phyloP scores from a whole-genome alignment of 495 filamentous ascomycete species.

The Elasticomyces elasticus region DNA sequence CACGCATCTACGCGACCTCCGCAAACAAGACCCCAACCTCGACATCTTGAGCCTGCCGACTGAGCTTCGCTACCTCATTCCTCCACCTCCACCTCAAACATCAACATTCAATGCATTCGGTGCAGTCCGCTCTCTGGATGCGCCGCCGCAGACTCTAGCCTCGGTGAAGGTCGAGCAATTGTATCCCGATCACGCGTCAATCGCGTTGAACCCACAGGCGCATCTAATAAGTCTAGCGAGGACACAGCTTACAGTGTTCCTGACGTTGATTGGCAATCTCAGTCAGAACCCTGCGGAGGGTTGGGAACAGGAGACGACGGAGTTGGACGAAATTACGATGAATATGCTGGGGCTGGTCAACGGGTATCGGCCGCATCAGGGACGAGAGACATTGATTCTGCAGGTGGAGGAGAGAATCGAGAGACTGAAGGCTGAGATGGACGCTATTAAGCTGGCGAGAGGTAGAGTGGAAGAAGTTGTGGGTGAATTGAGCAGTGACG shows the following conservation, averaged over 20 bases:
- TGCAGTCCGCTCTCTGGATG: constrained; percentile 57
- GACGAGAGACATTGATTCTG: constrained; percentile 75
- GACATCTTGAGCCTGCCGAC: constrained; percentile 53
- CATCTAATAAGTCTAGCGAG: constrained; percentile 72
- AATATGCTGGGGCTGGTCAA: constrained; percentile 90
- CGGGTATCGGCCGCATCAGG: constrained; percentile 91
- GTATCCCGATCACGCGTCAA: constrained; percentile 19
- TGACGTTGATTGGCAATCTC: constrained; percentile 67
- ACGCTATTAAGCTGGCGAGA: constrained; percentile 60
- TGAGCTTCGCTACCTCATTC: constrained; percentile 69
- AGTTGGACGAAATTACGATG: constrained; percentile 68
- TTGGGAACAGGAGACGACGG: constrained; percentile 54
- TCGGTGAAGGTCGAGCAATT: constrained; percentile 13
- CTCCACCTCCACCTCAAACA: constrained; percentile 57
- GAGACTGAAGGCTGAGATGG: constrained; percentile 62
- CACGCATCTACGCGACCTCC: constrained; percentile 48
- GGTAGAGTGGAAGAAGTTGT: constrained; percentile 59
- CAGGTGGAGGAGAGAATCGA: constrained; percentile 88
- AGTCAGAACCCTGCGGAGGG: constrained; percentile 47
- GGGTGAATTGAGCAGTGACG: too few species aligned
- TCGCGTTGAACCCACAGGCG: constrained; percentile 55
- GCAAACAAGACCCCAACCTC: constrained; percentile 18
- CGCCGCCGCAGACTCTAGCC: constrained; percentile 36
- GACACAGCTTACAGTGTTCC: constrained; percentile 72
- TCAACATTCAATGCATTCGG: constrained; percentile 67